Base-by-base conservation (phyloP, 2,329 filamentous ascomycete genomes). In the Teratosphaeria gauchensis region DNA sequence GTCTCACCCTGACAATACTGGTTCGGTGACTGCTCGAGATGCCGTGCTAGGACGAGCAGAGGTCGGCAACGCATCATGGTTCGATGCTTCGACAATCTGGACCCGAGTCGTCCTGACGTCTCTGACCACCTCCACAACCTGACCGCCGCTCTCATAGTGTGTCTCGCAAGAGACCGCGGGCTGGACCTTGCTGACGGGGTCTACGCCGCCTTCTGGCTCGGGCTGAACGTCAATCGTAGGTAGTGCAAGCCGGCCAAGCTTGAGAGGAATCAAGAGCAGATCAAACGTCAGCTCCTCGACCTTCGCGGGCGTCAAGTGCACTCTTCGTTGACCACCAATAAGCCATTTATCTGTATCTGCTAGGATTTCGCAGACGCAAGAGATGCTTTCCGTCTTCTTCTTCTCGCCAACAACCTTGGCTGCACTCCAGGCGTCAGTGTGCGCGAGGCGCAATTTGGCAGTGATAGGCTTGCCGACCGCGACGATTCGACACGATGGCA, bases 271-370 rank as follows among this genome's bases (percentile, higher is more conserved):
- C 9, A 97, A 77, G 56, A 95, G 78, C 7, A 97, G 74, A 0
- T 85, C 82, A 62, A 95, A 85, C 4, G 72, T 74, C 33, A 62
- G 53, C n/a, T 58, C 58, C 14, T 61, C 56, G 3, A 58, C 60
- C 5, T 62, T 30, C 67, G 71, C 68, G 2, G 73, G 84, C 6
- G 81, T 81, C 67, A 96, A 95, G 68, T 90, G 88, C 0, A 87
- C 89, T 63, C 89, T 88, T 54, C 89, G 82, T 51, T 87, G 84
- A 0, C 92, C 92, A 24, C 90, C 92, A 2, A 97, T 77, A 1
- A 96, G 82, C 92, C 92, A 97, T 0, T 83, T 80, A 92, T 90
- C 1, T 33, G 82, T 76, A 16, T 85, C 83, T 0, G 87, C 86
- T 14, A 84, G 84, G 24, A 97, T 79, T 65, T 96, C 92, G 72